A percentile compares a stretch with the other conserved stretches of the same genome.
These are phyloP conservation scores for Botrytis sinoallii DNA, from an alignment of 2,329 filamentous ascomycete genomes.

Conservation along the genomic window DNA sequence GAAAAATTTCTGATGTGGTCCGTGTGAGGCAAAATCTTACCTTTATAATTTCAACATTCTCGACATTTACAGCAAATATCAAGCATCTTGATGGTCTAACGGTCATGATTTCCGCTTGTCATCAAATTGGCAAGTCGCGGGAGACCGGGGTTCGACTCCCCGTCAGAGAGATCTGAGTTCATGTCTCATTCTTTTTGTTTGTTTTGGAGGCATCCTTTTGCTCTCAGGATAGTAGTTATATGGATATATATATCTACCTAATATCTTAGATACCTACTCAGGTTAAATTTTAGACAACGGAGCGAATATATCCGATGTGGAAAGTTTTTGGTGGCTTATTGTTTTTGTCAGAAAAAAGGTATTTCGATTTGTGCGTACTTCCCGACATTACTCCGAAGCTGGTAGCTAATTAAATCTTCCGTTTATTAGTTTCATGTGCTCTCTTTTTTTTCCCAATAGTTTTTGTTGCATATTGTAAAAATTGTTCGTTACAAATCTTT, in stretches of 20 bases:
- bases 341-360: too few species aligned
- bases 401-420: background rate
- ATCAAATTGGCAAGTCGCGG: conserved; percentile 23
- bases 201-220: too few species aligned
- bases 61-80: background rate
- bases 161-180: conserved; percentile 21
- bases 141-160: conserved; percentile 34
- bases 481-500: background rate
- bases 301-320: too few species aligned
- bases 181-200: background rate
- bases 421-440: background rate
- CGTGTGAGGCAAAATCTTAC: background rate
- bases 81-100: conserved; percentile 37
- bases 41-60: too few species aligned
- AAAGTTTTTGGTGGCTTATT: too few species aligned
- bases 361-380: accelerated
- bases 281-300: too few species aligned
- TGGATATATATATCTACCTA: too few species aligned
- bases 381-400: background rate
- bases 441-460: background rate
- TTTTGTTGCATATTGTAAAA: background rate
- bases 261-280: too few species aligned
- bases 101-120: conserved; percentile 40
- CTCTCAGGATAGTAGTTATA: too few species aligned
- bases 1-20: background rate